Percentiles rank a stretch among this genome's conserved stretches.
Conservation (phyloP, 1,284 basidiomycete species). For the Boletus sp. region DNA sequence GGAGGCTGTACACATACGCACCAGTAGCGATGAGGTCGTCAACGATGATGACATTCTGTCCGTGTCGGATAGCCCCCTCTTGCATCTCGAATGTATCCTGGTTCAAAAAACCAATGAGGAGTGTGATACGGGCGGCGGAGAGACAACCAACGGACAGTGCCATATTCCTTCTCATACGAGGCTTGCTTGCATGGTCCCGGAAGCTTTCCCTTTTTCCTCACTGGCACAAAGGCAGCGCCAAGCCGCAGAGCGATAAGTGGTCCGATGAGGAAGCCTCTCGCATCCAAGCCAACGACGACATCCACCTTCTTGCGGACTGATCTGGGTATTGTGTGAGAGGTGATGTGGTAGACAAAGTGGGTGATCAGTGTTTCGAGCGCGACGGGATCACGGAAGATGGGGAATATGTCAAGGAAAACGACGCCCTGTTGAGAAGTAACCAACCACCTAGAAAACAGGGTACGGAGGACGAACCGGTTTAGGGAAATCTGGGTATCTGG, state of each 20-base stretch:
- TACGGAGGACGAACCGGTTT: conserved; percentile 61
- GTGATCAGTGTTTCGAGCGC: conserved; percentile 91
- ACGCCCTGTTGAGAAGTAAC: conserved; percentile 52
- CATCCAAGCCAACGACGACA: conserved; percentile 93
- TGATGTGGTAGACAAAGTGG: conserved; percentile 84
- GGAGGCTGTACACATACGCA: conserved; percentile 30
- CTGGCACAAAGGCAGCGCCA: conserved; percentile 94
- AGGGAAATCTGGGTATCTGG: conserved; percentile 77
- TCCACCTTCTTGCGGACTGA: conserved; percentile 75
- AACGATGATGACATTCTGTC: conserved; percentile 84
- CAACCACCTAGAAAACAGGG: background rate
- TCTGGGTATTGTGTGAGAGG: conserved; percentile 66
- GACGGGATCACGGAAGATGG: conserved; percentile 78
- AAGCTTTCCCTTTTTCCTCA: conserved; percentile 92
- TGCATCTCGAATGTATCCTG: conserved; percentile 97
- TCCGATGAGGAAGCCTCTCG: conserved; percentile 93
- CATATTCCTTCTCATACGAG: conserved; percentile 93
- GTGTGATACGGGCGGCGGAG: background rate
- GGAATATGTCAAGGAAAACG: conserved; percentile 87
- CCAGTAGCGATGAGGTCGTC: conserved; percentile 98
- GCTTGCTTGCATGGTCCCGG: conserved; percentile 81
- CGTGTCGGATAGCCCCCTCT: conserved; percentile 75
- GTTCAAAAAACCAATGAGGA: conserved; percentile 4
- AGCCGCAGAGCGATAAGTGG: conserved; percentile 89
- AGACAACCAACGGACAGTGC: conserved; percentile 49